Conservation (phyloP, 768 basidiomycete species). For the Hericium alpestre region DNA sequence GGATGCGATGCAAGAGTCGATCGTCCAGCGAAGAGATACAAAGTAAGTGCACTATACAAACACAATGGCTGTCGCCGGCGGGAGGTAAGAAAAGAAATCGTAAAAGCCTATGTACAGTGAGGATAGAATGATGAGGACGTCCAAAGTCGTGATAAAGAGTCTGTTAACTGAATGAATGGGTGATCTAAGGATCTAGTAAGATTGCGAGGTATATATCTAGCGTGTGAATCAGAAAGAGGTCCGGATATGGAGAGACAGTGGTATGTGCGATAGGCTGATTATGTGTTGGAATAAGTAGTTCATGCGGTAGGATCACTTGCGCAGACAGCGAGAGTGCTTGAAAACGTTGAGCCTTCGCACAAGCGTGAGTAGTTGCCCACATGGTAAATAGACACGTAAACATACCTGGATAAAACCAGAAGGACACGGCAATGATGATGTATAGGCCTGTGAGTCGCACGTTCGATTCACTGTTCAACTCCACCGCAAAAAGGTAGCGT, state of each 20-base stretch:
- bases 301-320: slow-evolving; percentile 4
- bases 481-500: neutral
- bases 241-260: neutral
- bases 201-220: neutral
- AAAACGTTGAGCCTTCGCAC: slow-evolving; percentile 16
- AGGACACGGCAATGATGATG: slow-evolving; percentile 42
- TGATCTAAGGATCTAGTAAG: neutral
- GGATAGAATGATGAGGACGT: no score
- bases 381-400: neutral
- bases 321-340: slow-evolving; percentile 20
- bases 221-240: neutral
- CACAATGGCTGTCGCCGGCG: neutral
- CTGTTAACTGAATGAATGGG: no score
- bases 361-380: neutral
- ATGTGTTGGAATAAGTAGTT: neutral
- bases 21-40: neutral
- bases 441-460: slow-evolving; percentile 31
- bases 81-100: neutral
- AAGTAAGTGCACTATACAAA: neutral
- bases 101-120: no score
- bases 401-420: slow-evolving; percentile 40
- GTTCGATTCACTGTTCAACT: slow-evolving; percentile 2
- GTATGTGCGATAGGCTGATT: neutral
- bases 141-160: no score
- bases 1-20: neutral